These are phyloP conservation scores for Hypholoma fasciculare DNA, from an alignment of 768 basidiomycete genomes.

Conservation along the genomic window DNA sequence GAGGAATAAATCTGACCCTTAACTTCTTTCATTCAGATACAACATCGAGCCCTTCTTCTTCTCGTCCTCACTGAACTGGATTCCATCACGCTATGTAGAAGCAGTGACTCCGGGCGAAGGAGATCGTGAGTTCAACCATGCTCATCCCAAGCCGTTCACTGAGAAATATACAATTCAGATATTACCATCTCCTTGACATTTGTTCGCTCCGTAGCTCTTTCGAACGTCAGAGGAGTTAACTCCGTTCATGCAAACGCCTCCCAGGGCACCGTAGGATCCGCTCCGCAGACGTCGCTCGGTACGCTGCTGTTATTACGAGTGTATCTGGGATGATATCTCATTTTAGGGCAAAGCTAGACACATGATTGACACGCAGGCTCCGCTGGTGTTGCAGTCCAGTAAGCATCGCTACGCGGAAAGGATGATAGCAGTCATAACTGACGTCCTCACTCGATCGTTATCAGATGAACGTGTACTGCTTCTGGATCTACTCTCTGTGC, in stretches of 20 bases:
- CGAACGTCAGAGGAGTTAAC: background rate
- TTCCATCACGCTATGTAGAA: constrained; percentile 65
- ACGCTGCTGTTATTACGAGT: too few relatives aligned
- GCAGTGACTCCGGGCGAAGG: constrained; percentile 35
- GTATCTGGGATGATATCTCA: background rate
- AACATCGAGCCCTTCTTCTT: constrained; percentile 69
- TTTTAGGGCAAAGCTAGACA: constrained; percentile 20
- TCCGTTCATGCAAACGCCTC: background rate
- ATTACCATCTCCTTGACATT: constrained; percentile 61
- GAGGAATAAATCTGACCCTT: background rate
- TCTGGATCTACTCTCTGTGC: constrained; percentile 47
- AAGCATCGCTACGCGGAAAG: background rate
- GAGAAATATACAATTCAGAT: constrained; percentile 32
- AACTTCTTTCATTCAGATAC: constrained; percentile 36
- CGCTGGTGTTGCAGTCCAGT: constrained; percentile 25
- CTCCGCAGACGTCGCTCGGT: too few relatives aligned
- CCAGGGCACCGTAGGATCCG: too few relatives aligned
- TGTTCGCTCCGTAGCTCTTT: constrained; percentile 37
- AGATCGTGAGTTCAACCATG: constrained; percentile 48
- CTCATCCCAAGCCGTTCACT: background rate
- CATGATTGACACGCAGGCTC: constrained; percentile 32
- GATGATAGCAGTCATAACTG: background rate
- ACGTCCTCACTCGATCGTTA: background rate
- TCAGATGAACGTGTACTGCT: constrained; percentile 34
- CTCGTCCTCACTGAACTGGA: constrained; percentile 66